These are phyloP conservation scores for Dendrothele bispora DNA, from an alignment of 768 basidiomycete species.

Conservation along the genomic window DNA sequence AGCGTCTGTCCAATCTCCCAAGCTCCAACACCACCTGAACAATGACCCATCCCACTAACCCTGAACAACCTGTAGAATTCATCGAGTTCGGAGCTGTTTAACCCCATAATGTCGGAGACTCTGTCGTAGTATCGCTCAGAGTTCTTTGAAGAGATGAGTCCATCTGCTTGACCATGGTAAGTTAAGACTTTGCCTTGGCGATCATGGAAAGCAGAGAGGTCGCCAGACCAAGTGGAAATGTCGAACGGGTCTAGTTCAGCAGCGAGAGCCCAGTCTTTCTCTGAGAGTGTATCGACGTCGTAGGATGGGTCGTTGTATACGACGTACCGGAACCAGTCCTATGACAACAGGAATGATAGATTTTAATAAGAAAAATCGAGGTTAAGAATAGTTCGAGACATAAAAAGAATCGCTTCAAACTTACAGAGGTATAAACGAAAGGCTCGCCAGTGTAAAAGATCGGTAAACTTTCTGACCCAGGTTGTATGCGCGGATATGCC, in stretches of 20 bases:
- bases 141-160: constrained; percentile 16
- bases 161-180: constrained; percentile 16
- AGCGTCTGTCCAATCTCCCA: constrained; percentile 15
- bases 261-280: background rate
- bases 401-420: background rate
- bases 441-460: constrained; percentile 5
- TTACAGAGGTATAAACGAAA: constrained; percentile 3
- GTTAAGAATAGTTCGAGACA: background rate
- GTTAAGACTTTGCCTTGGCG: constrained; percentile 19
- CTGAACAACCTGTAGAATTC: constrained; percentile 22
- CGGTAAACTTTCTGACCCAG: constrained; percentile 9
- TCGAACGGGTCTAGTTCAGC: constrained; percentile 4
- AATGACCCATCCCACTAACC: constrained; percentile 21
- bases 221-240: constrained; percentile 11
- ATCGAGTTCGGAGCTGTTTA: constrained; percentile 13
- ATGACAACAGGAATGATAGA: no score
- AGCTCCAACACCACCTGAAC: constrained; percentile 14
- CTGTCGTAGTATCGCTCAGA: constrained; percentile 15
- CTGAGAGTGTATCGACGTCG: constrained; percentile 1
- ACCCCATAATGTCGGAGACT: constrained; percentile 15
- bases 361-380: no score
- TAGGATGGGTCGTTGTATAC: constrained; percentile 5
- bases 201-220: constrained; percentile 12
- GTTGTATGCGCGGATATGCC: constrained; percentile 14
- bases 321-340: constrained; percentile 9